Percentiles rank a stretch among this genome's conserved stretches.
These are phyloP conservation scores for Linum usitatissimum DNA, from an alignment of 345 rosid genomes.

Conservation along the genomic window DNA sequence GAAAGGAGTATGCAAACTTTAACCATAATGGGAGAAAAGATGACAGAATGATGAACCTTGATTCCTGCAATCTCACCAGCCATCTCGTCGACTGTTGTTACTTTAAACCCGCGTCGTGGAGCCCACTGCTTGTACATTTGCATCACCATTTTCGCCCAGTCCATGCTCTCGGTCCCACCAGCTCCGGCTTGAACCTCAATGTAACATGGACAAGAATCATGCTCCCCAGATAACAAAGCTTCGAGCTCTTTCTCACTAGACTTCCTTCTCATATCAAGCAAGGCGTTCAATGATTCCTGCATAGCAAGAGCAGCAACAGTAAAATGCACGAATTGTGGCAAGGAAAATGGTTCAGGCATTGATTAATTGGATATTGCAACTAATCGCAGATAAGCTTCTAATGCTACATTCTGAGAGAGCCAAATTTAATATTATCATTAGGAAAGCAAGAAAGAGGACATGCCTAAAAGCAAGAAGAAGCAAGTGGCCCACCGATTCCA, in stretches of 20 bases:
- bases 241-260: conserved; percentile 81
- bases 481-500: conserved; percentile 78
- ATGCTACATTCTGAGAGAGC: neutral
- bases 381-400: no score
- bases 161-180: conserved; percentile 98
- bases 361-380: no score
- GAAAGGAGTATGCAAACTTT: neutral
- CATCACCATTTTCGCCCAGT: conserved; percentile 96
- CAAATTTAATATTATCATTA: conserved; percentile 7
- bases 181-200: conserved; percentile 99
- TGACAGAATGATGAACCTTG: conserved; percentile 46
- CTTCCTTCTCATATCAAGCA: conserved; percentile 65
- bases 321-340: no score
- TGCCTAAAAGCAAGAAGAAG: conserved; percentile 54
- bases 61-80: conserved; percentile 89
- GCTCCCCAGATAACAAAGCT: conserved; percentile 77
- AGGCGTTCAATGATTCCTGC: conserved; percentile 65
- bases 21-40: neutral
- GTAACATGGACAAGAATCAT: conserved; percentile 69
- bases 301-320: neutral
- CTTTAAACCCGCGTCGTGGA: conserved; percentile 44
- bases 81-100: conserved; percentile 75
- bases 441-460: conserved; percentile 27
- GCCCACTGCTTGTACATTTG: conserved; percentile 91
- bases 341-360: no score